Base-by-base conservation (phyloP, 257 asterid genomes). In the Linderniella brevidens region DNA sequence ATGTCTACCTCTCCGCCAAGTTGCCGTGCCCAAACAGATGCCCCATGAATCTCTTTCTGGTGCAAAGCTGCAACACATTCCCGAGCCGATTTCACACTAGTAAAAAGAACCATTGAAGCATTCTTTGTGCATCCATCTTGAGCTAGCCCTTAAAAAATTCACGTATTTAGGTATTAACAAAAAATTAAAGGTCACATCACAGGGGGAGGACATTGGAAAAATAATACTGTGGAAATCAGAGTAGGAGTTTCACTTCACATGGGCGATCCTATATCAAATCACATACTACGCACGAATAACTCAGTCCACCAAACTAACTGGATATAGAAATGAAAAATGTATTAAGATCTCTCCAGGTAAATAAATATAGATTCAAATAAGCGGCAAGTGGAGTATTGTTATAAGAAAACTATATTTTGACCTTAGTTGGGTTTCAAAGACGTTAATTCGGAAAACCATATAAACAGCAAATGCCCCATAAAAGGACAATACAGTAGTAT, bases 1-100 rank as follows among this genome's bases (percentile, higher is more conserved):
- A 14, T 8, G 1, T 48, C 13, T 60, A 85, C 99, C 96, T 90
- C 96, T 72, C 99, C 99, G 19, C 99, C 99, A 66, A 79, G 92
- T 60, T 90, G 99, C 20, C 96, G 94, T 45, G 93, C 99, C 99
- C 99, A 90, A 56, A 90, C 76, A 53, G 61, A 59, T 52, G 69
- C 71, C 36, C 94, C 94, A 5, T 67, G 69, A 44, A 90, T 65
- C 78, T 66, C 73, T 68, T 75, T 81, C 61, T 79, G 83, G 73
- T 90, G 99, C 61, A 90, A 61, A 19, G 78, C 65, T 37, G 86
- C 92, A 60, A 90, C 96, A 73, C 93, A 82, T 49, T 62, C 64
- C 57, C 79, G 80, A 55, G 98, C 99, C 54, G 99, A 85, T 68
- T 73, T 85, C 13, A 90, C 93, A 59, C 99, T 85, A 20, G 86